phyloP scores from a whole-genome alignment of 129 eudicot species.

The Sambucus nigra region DNA sequence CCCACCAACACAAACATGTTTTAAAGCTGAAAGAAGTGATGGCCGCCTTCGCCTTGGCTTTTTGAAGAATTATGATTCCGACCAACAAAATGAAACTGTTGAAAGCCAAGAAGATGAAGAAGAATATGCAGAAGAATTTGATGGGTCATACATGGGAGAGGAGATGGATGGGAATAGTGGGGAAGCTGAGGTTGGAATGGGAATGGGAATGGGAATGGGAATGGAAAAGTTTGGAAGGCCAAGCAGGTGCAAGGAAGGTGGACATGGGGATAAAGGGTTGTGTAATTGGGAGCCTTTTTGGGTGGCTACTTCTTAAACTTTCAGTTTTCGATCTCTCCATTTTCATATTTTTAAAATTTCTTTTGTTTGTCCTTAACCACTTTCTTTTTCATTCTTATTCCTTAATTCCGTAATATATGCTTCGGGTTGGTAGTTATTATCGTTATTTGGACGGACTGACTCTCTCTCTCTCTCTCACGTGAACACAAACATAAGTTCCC shows the following conservation, averaged over 20 bases:
- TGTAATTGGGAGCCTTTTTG: constrained; percentile 49
- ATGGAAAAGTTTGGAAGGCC: too few relatives aligned
- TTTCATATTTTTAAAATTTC: background rate
- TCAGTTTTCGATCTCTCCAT: constrained; percentile 1
- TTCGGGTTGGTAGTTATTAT: constrained; percentile 8
- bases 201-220: constrained; percentile 27
- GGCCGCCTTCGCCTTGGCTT: constrained; percentile 53
- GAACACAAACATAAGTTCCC: too few relatives aligned
- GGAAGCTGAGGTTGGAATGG: too few relatives aligned
- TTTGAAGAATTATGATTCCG: constrained; percentile 17
- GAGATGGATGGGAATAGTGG: constrained; percentile 11
- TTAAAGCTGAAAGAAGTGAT: constrained; percentile 56
- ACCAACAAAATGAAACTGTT: background rate
- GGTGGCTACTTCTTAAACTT: constrained; percentile 46
- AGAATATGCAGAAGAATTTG: constrained; percentile 1
- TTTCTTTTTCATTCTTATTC: background rate
- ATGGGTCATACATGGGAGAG: background rate
- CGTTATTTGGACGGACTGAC: background rate
- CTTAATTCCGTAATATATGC: background rate
- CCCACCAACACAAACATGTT: constrained; percentile 23
- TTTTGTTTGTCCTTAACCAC: background rate
- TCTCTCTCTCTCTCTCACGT: too few relatives aligned
- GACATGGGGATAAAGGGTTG: too few relatives aligned
- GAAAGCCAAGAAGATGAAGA: background rate
- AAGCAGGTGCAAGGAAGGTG: too few relatives aligned